Evolutionary conservation across 2,329 filamentous ascomycete genomes (phyloP).

Genomic region (Colletotrichum liriopes): DNA sequence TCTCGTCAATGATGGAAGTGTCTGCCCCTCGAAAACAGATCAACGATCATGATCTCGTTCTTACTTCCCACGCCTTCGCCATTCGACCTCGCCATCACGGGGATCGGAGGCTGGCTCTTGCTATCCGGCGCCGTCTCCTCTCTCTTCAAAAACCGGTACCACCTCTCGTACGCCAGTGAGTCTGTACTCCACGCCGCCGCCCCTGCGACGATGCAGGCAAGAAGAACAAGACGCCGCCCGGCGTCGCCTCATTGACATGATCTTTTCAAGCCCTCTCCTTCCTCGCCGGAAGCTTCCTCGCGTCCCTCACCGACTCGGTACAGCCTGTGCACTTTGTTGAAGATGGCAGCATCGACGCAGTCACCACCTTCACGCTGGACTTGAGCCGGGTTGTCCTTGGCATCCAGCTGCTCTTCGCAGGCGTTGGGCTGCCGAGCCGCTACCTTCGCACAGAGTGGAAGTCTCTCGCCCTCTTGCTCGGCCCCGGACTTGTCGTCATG

Average conservation of each 20-base stretch:
- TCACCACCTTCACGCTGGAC: constrained; percentile 82
- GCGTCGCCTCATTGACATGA: constrained; percentile 65
- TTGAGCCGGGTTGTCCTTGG: constrained; percentile 91
- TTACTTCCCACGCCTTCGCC: too few relatives aligned
- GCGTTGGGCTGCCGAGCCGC: constrained; percentile 87
- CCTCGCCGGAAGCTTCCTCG: constrained; percentile 72
- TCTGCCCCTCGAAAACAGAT: too few relatives aligned
- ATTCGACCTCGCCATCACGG: constrained; percentile 88
- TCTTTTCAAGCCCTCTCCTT: too few relatives aligned
- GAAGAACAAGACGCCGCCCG: constrained; percentile 56
- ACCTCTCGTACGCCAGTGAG: constrained; percentile 90
- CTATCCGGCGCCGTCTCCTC: constrained; percentile 93
- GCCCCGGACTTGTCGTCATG: constrained; percentile 89
- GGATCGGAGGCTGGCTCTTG: constrained; percentile 89
- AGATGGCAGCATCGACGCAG: constrained; percentile 56
- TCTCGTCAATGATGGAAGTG: too few relatives aligned
- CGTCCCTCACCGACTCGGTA: constrained; percentile 77
- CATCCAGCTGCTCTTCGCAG: constrained; percentile 89
- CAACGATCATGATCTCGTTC: too few relatives aligned
- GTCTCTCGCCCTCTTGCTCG: constrained; percentile 81
- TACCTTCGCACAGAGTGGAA: constrained; percentile 87
- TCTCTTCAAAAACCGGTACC: constrained; percentile 84
- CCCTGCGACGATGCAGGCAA: too few relatives aligned
- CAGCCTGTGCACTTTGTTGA: too few relatives aligned
- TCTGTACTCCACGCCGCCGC: neutral